Conservation (phyloP, 176 grass and related monocot genomes). For the Phoenix roebelenii region DNA sequence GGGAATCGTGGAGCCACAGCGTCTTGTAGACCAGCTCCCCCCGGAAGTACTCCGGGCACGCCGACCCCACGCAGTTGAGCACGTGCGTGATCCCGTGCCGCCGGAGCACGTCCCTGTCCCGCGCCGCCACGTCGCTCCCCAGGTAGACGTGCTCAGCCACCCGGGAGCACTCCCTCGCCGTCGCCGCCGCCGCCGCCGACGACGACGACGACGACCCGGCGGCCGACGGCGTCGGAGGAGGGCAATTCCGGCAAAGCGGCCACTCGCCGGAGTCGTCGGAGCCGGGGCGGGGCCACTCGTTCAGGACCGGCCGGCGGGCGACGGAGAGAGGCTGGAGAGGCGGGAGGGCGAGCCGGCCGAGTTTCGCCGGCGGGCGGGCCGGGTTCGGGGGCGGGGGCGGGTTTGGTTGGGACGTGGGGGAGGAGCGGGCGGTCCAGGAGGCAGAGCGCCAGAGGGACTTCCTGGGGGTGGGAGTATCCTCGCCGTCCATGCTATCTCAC, state of each 20-base stretch:
- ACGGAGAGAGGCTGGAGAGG: constrained; percentile 15
- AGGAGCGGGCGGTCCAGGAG: constrained; percentile 33
- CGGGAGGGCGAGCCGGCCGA: constrained; percentile 24
- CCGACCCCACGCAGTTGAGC: constrained; percentile 41
- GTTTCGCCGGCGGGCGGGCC: constrained; percentile 20
- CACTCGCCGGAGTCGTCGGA: constrained; percentile 26
- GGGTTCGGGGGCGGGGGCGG: constrained; percentile 1
- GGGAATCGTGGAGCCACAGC: constrained; percentile 46
- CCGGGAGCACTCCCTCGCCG: constrained; percentile 29
- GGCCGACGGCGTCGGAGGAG: not conserved
- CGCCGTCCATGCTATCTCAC: constrained; percentile 9
- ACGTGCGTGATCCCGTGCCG: constrained; percentile 43
- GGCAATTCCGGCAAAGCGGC: not conserved
- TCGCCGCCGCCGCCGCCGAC: not conserved
- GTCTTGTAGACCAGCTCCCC: constrained; percentile 34
- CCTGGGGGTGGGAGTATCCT: constrained; percentile 21
- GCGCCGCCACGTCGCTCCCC: constrained; percentile 34
- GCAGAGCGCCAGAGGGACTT: constrained; percentile 34
- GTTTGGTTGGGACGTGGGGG: constrained; percentile 10
- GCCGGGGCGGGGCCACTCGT: constrained; percentile 27
- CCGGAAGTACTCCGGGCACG: constrained; percentile 39
- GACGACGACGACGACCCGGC: not conserved
- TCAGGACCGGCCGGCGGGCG: too few species aligned
- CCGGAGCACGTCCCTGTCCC: constrained; percentile 33
- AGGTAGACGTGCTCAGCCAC: constrained; percentile 38